A percentile compares a stretch with the other conserved stretches of the same genome.
phyloP scores from a whole-genome alignment of 176 grass and related monocot genomes.

The Paspalum vaginatum region DNA sequence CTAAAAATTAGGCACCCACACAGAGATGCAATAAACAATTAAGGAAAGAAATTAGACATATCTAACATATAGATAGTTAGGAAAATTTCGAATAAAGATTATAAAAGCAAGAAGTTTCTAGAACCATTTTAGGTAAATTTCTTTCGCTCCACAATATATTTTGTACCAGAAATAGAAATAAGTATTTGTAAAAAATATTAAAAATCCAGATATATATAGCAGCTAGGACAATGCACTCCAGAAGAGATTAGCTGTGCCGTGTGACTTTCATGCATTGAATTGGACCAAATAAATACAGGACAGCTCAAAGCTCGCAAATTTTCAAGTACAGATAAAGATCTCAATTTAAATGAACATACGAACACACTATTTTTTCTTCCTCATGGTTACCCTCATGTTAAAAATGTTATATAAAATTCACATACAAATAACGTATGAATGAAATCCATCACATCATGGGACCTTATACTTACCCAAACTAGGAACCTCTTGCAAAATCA shows the following conservation, averaged over 20 bases:
- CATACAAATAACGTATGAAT: conserved; percentile 7
- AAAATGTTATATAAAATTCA: conserved; percentile 6
- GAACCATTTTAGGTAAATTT: background rate
- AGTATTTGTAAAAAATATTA: background rate
- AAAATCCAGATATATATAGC: background rate
- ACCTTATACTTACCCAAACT: background rate
- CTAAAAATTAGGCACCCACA: background rate
- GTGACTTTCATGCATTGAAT: conserved; percentile 57
- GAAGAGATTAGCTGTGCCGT: conserved; percentile 36
- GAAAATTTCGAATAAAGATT: background rate
- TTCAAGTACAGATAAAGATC: conserved; percentile 20
- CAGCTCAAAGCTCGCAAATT: conserved; percentile 20
- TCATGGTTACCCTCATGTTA: conserved; percentile 18
- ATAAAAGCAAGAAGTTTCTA: background rate
- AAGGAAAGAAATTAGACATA: background rate
- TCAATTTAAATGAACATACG: conserved; percentile 20
- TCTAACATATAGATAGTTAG: background rate
- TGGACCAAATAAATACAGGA: conserved; percentile 47
- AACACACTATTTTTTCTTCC: conserved; percentile 18
- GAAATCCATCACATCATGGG: background rate
- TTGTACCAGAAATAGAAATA: background rate
- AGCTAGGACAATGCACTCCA: conserved; percentile 9
- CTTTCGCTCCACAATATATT: background rate
- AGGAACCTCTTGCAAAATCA: background rate
- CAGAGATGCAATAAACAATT: background rate